Evolutionary conservation across 2,329 filamentous ascomycete genomes (phyloP).

Genomic region (Thelonectria rubi): DNA sequence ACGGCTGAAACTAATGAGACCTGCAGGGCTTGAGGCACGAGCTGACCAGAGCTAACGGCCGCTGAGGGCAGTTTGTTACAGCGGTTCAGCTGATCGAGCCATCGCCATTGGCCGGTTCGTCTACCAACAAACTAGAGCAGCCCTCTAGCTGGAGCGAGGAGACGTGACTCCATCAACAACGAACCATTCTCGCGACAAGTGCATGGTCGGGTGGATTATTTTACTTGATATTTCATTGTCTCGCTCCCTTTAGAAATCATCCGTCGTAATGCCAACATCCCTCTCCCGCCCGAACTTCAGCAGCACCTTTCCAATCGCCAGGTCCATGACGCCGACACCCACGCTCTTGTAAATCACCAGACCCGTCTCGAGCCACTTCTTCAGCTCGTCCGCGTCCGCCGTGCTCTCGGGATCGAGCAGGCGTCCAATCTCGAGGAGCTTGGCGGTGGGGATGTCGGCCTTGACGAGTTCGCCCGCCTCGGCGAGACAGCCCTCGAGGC

Average conservation of each 20-base stretch:
- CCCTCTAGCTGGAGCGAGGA: not conserved
- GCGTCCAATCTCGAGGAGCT: conserved; percentile 58
- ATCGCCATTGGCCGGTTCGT: not conserved
- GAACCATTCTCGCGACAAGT: not conserved
- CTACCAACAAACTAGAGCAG: not conserved
- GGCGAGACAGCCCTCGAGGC: conserved; percentile 41
- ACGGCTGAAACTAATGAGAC: not conserved
- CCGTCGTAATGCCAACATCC: conserved; percentile 55
- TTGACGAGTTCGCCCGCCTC: conserved; percentile 47
- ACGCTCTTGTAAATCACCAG: conserved; percentile 77
- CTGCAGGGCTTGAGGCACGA: not conserved
- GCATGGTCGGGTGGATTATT: not conserved
- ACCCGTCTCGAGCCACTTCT: conserved; percentile 68
- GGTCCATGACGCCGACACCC: conserved; percentile 73
- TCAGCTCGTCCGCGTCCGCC: conserved; percentile 44
- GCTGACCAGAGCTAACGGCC: not conserved
- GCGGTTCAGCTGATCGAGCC: not conserved
- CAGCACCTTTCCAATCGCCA: conserved; percentile 68
- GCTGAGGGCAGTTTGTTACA: not conserved
- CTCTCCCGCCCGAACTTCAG: conserved; percentile 63
- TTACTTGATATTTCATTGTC: conserved; percentile 1
- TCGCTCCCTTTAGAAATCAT: conserved; percentile 33
- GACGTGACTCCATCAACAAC: not conserved
- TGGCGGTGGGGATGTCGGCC: conserved; percentile 32
- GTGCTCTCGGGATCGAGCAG: conserved; percentile 52